Base-by-base conservation (phyloP, 805 yeast species). In the Saturnispora silvae region DNA sequence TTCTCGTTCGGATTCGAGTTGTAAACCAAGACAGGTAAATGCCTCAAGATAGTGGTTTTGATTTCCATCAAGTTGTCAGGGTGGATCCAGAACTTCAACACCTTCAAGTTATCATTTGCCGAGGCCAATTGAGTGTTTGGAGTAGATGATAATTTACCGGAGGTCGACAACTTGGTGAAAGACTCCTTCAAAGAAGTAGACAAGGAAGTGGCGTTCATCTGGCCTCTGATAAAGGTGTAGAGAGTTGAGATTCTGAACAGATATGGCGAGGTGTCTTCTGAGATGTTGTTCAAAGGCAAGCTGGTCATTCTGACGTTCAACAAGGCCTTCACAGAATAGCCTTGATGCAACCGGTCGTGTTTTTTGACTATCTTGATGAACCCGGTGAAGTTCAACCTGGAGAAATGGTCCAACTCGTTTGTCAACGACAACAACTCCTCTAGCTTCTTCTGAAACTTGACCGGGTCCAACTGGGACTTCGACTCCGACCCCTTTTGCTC, bases 21-120 rank as follows among this genome's bases (percentile, higher is more conserved):
- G 50, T 86, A 92, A 33, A 89, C 81, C 44, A 89, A 68, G 5
- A 87, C 94, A 1, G 98, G 98, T 47, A 89, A 71, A 51, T 85
- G 94, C 57, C 97, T 80, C 54, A 89, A 71, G 46, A 89, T 83
- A 42, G 86, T 77, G n/a, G 97, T 85, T 64, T 89, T 89, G 39
- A 87, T 95, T 62, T 89, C 97, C 96, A 89, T 87, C 55, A 92
- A 57, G 56, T 85, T 82, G 49, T 92, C 98, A n/a, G 89, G 87
- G 57, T 89, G 97, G 31, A 92, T 71, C 98, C 98, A 89, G 59
- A 89, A 89, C 61, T 83, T 85, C 60, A 79, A 77, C 13, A 84
- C 77, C 45, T 65, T 78, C 65, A 50, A 76, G 23, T 53, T 53
- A 7, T 43, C 32, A 5, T 51, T 55, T 30, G 46, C 46, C 6